Evolutionary conservation across 768 basidiomycete genomes (phyloP), one percentile per base, ranked within the genome.

Genomic region (Coprinopsis strossmayeri): DNA sequence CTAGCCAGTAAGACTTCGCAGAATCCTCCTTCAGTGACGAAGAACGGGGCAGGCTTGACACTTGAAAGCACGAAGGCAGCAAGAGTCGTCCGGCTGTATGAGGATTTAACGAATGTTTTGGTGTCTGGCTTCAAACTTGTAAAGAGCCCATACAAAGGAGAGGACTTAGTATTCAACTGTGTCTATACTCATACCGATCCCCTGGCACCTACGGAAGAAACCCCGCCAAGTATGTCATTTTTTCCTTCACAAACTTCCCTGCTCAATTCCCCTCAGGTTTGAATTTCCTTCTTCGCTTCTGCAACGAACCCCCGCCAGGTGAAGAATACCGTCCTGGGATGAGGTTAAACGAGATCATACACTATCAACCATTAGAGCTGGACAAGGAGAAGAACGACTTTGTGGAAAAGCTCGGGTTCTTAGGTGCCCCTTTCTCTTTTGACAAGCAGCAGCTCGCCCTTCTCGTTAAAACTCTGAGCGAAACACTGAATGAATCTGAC

Each of bases 21-120:
- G 37, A 61, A 62, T 3, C 70, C 74, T 4, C 68, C 74, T 15
- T 63, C 72, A 18, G 64, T 66, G 18, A 37, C 43, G 11, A 68
- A 71, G 12, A 59, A 61, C 24, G 67, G 68, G 50, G 55, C 52
- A 23, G 57, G 69, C 1, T 55, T 70, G 15, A 66, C 69, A 18
- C 48, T 63, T 1, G 53, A 46, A 51, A 49, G 84, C 53, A 78
- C 78, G 3, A 82, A 82, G 59, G 74, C 79, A 54, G 66, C 69
- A 2, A 69, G 74, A 57, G 74, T 84, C 35, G 73, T 91, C 56
- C 72, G 72, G 44, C 77, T 94, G 52, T 95, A 95, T 61, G 90
- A 93, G 62, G 90, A 93, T 57, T 64, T 91, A 54, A 91, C 89
- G 1, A 89, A 91, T 56, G 67, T 94, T 20, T 71, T 89, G 32